Evolutionary conservation across 257 asterid genomes (phyloP).

Genomic region (Solanum rostratum): DNA sequence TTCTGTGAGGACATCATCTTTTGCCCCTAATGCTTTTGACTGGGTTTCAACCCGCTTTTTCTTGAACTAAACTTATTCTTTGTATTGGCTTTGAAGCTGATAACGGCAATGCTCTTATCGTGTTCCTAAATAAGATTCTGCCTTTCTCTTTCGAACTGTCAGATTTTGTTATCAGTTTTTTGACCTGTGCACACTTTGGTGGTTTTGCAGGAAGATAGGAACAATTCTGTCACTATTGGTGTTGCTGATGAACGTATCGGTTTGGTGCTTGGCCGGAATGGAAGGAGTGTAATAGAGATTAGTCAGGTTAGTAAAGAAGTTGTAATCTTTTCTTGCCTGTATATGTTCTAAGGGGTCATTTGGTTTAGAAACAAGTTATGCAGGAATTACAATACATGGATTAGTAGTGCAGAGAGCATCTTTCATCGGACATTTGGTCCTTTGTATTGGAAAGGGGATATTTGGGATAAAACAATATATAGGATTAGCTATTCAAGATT

Average conservation of each 20-base stretch:
- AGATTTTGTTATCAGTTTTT: background rate
- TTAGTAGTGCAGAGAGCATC: background rate
- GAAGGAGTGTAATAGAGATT: constrained; percentile 75
- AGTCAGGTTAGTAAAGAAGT: constrained; percentile 47
- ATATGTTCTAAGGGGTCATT: background rate
- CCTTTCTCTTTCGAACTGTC: background rate
- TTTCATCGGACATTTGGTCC: background rate
- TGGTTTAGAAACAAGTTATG: background rate
- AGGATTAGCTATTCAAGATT: background rate
- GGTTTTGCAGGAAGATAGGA: constrained; percentile 55
- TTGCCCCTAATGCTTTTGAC: background rate
- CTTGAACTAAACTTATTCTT: background rate
- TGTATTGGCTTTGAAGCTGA: background rate
- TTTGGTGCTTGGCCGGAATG: constrained; percentile 85
- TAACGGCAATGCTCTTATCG: background rate
- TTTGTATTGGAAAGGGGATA: background rate
- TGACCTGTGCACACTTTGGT: background rate
- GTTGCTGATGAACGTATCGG: constrained; percentile 86
- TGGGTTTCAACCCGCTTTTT: background rate
- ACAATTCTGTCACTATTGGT: constrained; percentile 74
- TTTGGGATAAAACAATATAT: background rate
- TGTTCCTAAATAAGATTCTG: background rate
- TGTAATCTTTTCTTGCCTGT: background rate
- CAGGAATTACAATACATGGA: background rate
- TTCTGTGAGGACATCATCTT: background rate